phyloP scores from a whole-genome alignment of 208 protist species.

The Crithidia acanthocephali region DNA sequence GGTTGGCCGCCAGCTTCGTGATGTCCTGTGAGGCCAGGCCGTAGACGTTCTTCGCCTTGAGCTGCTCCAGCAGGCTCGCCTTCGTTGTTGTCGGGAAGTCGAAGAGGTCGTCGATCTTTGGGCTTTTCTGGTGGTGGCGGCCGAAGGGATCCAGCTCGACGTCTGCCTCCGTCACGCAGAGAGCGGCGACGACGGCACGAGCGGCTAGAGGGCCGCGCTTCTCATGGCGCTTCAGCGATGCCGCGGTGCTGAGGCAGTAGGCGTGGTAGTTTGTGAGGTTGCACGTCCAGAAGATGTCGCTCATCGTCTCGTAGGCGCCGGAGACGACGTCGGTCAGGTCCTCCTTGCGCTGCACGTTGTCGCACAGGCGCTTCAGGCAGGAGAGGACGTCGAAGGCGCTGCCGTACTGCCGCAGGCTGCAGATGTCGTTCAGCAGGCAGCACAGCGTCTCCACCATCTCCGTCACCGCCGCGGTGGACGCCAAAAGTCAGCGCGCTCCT shows the following conservation, averaged over 20 bases:
- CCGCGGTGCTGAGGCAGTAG: constrained; percentile 62
- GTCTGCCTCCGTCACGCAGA: constrained; percentile 55
- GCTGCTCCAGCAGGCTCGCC: constrained; percentile 35
- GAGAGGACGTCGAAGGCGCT: constrained; percentile 53
- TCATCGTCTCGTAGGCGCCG: constrained; percentile 65
- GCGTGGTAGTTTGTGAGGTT: constrained; percentile 71
- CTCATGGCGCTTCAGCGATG: constrained; percentile 42
- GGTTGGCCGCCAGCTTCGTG: constrained; percentile 24
- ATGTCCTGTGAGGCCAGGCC: constrained; percentile 17
- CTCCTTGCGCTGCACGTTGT: constrained; percentile 42
- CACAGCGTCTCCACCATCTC: constrained; percentile 66
- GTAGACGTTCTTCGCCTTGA: constrained; percentile 34
- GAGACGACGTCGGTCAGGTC: constrained; percentile 33
- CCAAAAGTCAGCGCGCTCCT: constrained; percentile 62
- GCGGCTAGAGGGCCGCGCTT: constrained; percentile 41
- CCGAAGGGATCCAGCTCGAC: constrained; percentile 63
- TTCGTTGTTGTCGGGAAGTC: constrained; percentile 44
- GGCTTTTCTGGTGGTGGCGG: constrained; percentile 41
- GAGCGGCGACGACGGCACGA: constrained; percentile 66
- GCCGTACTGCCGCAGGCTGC: constrained; percentile 49
- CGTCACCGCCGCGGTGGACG: constrained; percentile 36
- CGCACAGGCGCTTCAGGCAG: constrained; percentile 67
- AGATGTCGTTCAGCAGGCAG: constrained; percentile 51
- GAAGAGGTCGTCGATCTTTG: constrained; percentile 66
- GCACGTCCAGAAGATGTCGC: constrained; percentile 73